Percentiles rank a stretch among this genome's conserved stretches.
Evolutionary conservation across 441 rosid genomes (phyloP).

Genomic region (Breynia disticha): DNA sequence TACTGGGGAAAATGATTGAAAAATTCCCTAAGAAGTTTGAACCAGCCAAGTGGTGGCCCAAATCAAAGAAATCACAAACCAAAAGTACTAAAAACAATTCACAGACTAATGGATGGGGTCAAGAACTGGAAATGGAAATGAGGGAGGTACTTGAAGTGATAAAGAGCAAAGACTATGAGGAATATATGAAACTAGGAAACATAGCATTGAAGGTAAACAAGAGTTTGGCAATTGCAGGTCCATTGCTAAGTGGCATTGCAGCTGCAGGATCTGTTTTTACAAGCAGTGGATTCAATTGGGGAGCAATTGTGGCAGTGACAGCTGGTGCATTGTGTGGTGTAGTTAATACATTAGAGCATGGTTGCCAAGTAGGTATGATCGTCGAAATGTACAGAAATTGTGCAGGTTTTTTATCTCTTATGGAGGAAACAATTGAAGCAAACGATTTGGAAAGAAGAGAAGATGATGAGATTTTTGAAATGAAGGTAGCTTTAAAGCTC

Average conservation of each 20-base stretch:
- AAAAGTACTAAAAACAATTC: not conserved
- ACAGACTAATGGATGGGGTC: slow-evolving; percentile 34
- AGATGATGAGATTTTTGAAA: slow-evolving; percentile 44
- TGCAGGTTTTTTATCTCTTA: slow-evolving; percentile 43
- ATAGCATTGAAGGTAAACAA: slow-evolving; percentile 46
- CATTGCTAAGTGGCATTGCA: slow-evolving; percentile 51
- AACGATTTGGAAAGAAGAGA: slow-evolving; percentile 36
- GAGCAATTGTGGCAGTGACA: slow-evolving; percentile 22
- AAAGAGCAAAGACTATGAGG: slow-evolving; percentile 49
- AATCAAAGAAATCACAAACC: not conserved
- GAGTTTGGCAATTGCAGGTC: slow-evolving; percentile 49
- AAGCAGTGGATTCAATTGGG: slow-evolving; percentile 25
- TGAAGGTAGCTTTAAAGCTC: no score
- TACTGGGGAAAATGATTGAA: slow-evolving; percentile 53
- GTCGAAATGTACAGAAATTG: slow-evolving; percentile 71
- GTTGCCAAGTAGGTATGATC: slow-evolving; percentile 71
- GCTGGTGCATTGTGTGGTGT: slow-evolving; percentile 46
- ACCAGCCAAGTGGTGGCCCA: slow-evolving; percentile 68
- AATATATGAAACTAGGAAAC: slow-evolving; percentile 48
- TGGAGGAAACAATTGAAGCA: slow-evolving; percentile 49
- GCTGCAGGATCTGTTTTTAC: slow-evolving; percentile 35
- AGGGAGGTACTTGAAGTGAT: slow-evolving; percentile 32
- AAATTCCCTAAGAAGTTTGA: slow-evolving; percentile 44
- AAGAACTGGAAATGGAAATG: slow-evolving; percentile 45
- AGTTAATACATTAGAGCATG: slow-evolving; percentile 60